Base-by-base conservation (phyloP, 2,329 filamentous ascomycete species). In the Aspergillus ochraceus region DNA sequence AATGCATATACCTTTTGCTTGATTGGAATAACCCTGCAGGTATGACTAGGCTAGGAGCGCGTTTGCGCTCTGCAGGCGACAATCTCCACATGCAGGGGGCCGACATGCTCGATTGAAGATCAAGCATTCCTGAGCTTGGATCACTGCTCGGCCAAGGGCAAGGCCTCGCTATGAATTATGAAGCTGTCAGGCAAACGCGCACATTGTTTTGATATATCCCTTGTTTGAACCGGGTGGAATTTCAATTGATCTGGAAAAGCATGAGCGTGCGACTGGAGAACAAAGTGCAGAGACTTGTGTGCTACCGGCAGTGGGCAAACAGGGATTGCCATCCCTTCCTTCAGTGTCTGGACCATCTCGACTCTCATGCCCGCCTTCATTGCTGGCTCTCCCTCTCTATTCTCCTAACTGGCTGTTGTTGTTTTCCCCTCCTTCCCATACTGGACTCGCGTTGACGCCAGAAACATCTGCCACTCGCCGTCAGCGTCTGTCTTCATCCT, bases 271-370 rank as follows among this genome's bases (percentile, higher is more conserved):
- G 24, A n/a, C n/a, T n/a, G n/a, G n/a, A n/a, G n/a, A n/a, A n/a
- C n/a, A n/a, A n/a, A n/a, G n/a, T n/a, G 26, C 46, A 55, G 24
- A 24, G n/a, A 45, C 45, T 55, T 39, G 47, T 39, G 47, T 55
- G 52, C 36, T 54, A 55, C 47, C 42, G 49, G 22, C 24, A 32
- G 22, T 32, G n/a, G 19, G 22, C 55, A 57, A 57, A 46, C 47
- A 57, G 55, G 55, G 53, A 55, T 32, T 49, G 53, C 45, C 53
- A 55, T 51, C 51, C 26, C 49, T 36, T 53, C 24, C 55, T 36
- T 52, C 26, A 53, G 39, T 47, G 39, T 53, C 19, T 55, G 50
- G 51, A 36, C 49, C 49, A 53, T 58, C 45, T 53, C 24, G 20
- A 46, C 32, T 32, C 39, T 58, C 51, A 52, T 49, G 53, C 39